Evolutionary conservation across 306 rosid species (phyloP).

Genomic region (Vigna trinervia): DNA sequence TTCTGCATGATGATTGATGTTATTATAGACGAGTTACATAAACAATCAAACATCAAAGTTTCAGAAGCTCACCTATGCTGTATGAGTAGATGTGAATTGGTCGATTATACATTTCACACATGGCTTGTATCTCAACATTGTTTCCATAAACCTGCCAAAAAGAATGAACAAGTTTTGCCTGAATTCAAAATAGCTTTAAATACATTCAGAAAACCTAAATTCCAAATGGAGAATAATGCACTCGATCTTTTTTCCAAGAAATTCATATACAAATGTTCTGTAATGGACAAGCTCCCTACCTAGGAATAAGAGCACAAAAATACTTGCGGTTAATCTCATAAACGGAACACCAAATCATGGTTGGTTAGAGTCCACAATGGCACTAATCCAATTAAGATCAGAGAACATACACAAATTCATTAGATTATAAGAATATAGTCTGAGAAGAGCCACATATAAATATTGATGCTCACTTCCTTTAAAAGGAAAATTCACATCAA

Average conservation of each 20-base stretch:
- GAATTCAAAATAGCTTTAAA: not conserved
- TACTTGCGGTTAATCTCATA: not conserved
- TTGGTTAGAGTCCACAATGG: not conserved
- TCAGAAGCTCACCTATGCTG: slow-evolving; percentile 61
- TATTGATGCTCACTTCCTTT: not conserved
- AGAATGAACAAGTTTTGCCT: slow-evolving; percentile 15
- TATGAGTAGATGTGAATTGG: slow-evolving; percentile 93
- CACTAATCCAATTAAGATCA: not conserved
- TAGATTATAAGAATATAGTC: not conserved
- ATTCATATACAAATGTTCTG: not conserved
- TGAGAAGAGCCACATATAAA: not conserved
- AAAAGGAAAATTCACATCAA: not conserved
- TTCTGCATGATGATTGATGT: slow-evolving; percentile 61
- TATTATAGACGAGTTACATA: slow-evolving; percentile 38
- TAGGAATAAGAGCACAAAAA: not conserved
- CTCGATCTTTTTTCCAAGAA: not conserved
- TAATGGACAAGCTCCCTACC: not conserved
- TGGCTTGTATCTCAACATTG: slow-evolving; percentile 93
- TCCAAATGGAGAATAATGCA: slow-evolving; percentile 17
- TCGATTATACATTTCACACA: slow-evolving; percentile 94
- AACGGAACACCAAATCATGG: not conserved
- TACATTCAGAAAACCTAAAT: not conserved
- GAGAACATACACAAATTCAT: not conserved
- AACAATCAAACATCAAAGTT: slow-evolving; percentile 30
- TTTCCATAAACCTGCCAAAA: slow-evolving; percentile 89